Percentiles rank a stretch among this genome's conserved stretches.
These are phyloP conservation scores for Saitozyma podzolica DNA, from an alignment of 768 basidiomycete species.

Conservation along the genomic window DNA sequence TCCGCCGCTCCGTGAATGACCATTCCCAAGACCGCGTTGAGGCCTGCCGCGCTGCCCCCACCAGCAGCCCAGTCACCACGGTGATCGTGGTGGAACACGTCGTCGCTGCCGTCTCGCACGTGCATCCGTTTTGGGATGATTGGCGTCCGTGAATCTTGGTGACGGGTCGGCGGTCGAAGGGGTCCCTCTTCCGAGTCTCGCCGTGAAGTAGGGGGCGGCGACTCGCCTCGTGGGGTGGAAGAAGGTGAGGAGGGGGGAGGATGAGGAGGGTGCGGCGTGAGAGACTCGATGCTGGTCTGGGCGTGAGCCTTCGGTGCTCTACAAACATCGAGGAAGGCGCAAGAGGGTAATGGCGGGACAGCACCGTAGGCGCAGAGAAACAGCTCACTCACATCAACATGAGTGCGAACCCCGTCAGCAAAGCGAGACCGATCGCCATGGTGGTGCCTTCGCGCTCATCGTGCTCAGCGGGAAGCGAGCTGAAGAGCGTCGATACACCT, in stretches of 20 bases:
- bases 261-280: slow-evolving; percentile 48
- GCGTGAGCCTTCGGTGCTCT: slow-evolving; percentile 42
- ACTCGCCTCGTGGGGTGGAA: slow-evolving; percentile 18
- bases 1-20: slow-evolving; percentile 87
- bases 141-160: slow-evolving; percentile 34
- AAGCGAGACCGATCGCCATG: slow-evolving; percentile 45
- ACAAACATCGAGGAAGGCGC: too few relatives aligned
- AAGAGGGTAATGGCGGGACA: too few relatives aligned
- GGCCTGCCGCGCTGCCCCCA: slow-evolving; percentile 51
- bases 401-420: slow-evolving; percentile 51
- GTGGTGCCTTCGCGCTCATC: slow-evolving; percentile 29
- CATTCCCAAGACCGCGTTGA: slow-evolving; percentile 76
- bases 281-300: slow-evolving; percentile 35
- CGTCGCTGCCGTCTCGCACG: slow-evolving; percentile 19
- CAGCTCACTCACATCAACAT: slow-evolving; percentile 48
- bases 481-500: slow-evolving; percentile 46
- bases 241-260: slow-evolving; percentile 26
- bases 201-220: slow-evolving; percentile 15
- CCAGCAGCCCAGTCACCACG: slow-evolving; percentile 7
- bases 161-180: slow-evolving; percentile 14
- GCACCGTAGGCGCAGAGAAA: neutral
- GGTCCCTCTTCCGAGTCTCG: slow-evolving; percentile 9
- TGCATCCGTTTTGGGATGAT: slow-evolving; percentile 41
- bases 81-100: neutral
- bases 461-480: slow-evolving; percentile 26